Evolutionary conservation across 2,329 filamentous ascomycete genomes (phyloP).

Genomic region (Aspergillus candidus): DNA sequence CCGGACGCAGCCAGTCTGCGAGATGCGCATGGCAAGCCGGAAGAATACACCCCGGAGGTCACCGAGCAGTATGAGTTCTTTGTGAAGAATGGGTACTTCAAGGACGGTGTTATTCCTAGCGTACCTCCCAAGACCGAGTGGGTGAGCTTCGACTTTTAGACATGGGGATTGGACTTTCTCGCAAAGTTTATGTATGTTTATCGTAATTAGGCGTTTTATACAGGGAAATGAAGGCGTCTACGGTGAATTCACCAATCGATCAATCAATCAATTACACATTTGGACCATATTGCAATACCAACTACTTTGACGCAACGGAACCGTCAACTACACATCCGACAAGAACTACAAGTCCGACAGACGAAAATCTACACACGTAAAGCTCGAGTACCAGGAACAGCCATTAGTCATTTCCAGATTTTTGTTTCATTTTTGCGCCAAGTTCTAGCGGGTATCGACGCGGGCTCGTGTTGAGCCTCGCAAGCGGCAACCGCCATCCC

Average conservation of each 20-base stretch:
- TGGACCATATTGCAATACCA: no score
- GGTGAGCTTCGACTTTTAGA: conserved; percentile 66
- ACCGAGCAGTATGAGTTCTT: conserved; percentile 61
- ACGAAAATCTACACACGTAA: not conserved
- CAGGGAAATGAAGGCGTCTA: not conserved
- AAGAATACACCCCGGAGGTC: conserved; percentile 47
- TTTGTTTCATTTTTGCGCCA: conserved; percentile 27
- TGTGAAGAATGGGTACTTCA: conserved; percentile 60
- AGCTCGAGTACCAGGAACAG: not conserved
- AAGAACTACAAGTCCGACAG: not conserved
- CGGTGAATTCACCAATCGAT: no score
- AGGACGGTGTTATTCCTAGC: conserved; percentile 65
- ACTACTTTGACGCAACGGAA: no score
- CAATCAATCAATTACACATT: no score
- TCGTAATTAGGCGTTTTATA: not conserved
- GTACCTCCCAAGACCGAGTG: conserved; percentile 73
- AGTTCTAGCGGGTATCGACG: conserved; percentile 28
- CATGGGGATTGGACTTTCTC: conserved; percentile 9
- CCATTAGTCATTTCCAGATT: conserved; percentile 25
- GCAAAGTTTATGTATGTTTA: not conserved
- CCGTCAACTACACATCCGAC: no score
- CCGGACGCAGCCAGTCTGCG: conserved; percentile 45
- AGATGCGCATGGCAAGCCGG: conserved; percentile 47
- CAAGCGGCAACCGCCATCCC: conserved; percentile 17
- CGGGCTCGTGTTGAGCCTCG: conserved; percentile 9